A percentile compares a stretch with the other conserved stretches of the same genome.
phyloP scores from a whole-genome alignment of 495 filamentous ascomycete species.

The Penicillium antarcticum region DNA sequence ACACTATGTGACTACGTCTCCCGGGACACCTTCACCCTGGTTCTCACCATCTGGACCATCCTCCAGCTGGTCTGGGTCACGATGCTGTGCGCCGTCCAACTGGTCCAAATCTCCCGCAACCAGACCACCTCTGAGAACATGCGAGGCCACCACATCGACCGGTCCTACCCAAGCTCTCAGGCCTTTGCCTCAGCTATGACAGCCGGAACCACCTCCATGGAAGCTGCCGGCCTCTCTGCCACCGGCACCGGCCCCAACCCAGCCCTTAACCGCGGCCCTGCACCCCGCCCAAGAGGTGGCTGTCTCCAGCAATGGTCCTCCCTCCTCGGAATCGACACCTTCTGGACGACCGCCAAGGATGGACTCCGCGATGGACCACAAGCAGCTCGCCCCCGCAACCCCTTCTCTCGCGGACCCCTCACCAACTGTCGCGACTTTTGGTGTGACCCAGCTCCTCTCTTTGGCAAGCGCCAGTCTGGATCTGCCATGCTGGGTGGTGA shows the following conservation, averaged over 20 bases:
- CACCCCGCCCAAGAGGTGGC: constrained; percentile 49
- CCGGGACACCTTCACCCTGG: constrained; percentile 78
- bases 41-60: constrained; percentile 71
- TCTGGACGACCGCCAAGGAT: constrained; percentile 75
- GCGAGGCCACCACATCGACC: constrained; percentile 58
- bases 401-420: constrained; percentile 75
- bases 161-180: constrained; percentile 54
- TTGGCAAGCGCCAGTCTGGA: constrained; percentile 70
- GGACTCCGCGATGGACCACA: constrained; percentile 55
- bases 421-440: constrained; percentile 96
- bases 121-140: constrained; percentile 97
- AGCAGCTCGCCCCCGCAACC: constrained; percentile 60
- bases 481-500: constrained; percentile 74
- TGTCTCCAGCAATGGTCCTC: constrained; percentile 77
- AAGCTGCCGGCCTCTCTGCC: constrained; percentile 65
- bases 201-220: constrained; percentile 62
- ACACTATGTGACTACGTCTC: constrained; percentile 68
- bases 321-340: constrained; percentile 85
- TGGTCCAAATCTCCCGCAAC: constrained; percentile 84
- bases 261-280: constrained; percentile 35
- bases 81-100: constrained; percentile 91
- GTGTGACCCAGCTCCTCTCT: constrained; percentile 82
- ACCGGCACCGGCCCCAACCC: constrained; percentile 51
- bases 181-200: constrained; percentile 76
- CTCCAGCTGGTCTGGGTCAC: constrained; percentile 90